These are phyloP conservation scores for Wickerhamomyces ciferrii DNA, from an alignment of 805 yeast genomes.

Conservation along the genomic window DNA sequence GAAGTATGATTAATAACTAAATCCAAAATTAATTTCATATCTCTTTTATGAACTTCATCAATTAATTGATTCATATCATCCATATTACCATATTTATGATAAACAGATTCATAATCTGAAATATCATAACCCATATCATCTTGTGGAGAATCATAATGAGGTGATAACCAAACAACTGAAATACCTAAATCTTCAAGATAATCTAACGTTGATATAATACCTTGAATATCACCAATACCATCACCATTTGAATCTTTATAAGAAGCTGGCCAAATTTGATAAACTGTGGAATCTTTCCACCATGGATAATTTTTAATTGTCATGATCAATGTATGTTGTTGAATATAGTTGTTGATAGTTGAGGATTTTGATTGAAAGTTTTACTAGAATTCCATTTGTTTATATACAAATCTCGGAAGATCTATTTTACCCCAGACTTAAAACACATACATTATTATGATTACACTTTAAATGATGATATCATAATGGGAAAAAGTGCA, in stretches of 20 bases:
- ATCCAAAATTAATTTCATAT: constrained; percentile 47
- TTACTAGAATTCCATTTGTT: too few species aligned
- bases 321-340: not conserved
- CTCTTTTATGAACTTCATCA: constrained; percentile 41
- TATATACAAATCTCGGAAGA: too few species aligned
- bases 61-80: constrained; percentile 47
- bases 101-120: constrained; percentile 45
- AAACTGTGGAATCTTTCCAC: constrained; percentile 60
- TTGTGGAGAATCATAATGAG: constrained; percentile 54
- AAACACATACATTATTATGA: too few species aligned
- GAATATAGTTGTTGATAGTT: too few species aligned
- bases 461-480: too few species aligned
- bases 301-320: constrained; percentile 19
- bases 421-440: too few species aligned
- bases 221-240: constrained; percentile 54
- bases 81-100: constrained; percentile 50
- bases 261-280: constrained; percentile 59
- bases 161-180: constrained; percentile 52
- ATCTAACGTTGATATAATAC: constrained; percentile 45
- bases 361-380: too few species aligned
- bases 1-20: constrained; percentile 58
- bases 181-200: constrained; percentile 44
- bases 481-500: too few species aligned
- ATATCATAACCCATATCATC: constrained; percentile 63
- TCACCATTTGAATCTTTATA: constrained; percentile 55